Evolutionary conservation across 148 eudicot species (phyloP).

Genomic region (Fagopyrum esculentum): DNA sequence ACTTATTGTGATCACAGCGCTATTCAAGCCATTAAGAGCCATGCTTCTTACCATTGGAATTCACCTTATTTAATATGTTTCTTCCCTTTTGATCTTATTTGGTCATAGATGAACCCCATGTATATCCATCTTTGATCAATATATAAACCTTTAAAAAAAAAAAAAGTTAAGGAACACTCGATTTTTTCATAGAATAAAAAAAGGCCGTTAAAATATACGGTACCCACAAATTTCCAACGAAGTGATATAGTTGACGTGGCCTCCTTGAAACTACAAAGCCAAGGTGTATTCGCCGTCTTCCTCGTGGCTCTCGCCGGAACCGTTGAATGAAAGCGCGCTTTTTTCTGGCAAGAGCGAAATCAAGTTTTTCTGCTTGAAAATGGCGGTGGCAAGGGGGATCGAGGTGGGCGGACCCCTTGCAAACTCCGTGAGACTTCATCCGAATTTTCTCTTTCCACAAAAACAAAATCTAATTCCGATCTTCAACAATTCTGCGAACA

Average conservation of each 20-base stretch:
- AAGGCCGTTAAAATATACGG: background rate
- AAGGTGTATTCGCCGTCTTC: background rate
- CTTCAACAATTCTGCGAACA: background rate
- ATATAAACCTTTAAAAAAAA: too few relatives aligned
- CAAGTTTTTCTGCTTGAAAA: background rate
- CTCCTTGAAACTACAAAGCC: slow-evolving; percentile 7
- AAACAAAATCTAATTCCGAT: background rate
- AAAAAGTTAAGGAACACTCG: too few relatives aligned
- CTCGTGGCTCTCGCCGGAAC: slow-evolving; percentile 1
- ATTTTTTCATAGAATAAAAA: too few relatives aligned
- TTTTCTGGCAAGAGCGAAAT: background rate
- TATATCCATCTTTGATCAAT: too few relatives aligned
- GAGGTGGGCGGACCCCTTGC: background rate
- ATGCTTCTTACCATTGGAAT: too few relatives aligned
- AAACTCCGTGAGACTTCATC: slow-evolving; percentile 2
- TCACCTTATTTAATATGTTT: too few relatives aligned
- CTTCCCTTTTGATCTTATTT: too few relatives aligned
- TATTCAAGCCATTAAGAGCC: too few relatives aligned
- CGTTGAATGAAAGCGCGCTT: background rate
- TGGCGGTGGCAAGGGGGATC: slow-evolving; percentile 5
- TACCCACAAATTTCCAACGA: slow-evolving; percentile 4
- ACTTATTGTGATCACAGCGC: too few relatives aligned
- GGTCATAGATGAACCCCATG: too few relatives aligned
- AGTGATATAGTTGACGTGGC: slow-evolving; percentile 4
- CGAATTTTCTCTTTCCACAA: background rate